phyloP scores from a whole-genome alignment of 2,329 filamentous ascomycete species.

The Rutstroemia sydowiana region DNA sequence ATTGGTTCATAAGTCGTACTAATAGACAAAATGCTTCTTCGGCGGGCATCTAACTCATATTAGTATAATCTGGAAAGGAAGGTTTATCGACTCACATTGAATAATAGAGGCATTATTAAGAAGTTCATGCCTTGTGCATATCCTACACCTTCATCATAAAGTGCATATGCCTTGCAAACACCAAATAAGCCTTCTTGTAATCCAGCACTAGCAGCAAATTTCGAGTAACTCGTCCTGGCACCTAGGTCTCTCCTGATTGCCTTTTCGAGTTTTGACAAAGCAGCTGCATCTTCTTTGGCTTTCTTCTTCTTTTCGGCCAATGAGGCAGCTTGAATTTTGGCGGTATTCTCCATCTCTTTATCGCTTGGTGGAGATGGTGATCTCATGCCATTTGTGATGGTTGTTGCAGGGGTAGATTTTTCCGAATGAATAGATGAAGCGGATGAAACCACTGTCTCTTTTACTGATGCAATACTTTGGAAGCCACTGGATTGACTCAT shows the following conservation, averaged over 20 bases:
- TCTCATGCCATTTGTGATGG: constrained; percentile 45
- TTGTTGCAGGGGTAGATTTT: constrained; percentile 54
- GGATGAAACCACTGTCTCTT: constrained; percentile 64
- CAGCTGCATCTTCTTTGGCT: constrained; percentile 67
- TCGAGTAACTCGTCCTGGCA: constrained; percentile 89
- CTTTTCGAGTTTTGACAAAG: constrained; percentile 81
- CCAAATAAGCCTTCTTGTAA: constrained; percentile 92
- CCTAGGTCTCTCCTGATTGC: constrained; percentile 85
- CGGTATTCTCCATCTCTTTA: constrained; percentile 53
- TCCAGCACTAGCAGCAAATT: constrained; percentile 84
- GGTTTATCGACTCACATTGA: constrained; percentile 59
- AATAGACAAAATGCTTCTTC: constrained; percentile 93
- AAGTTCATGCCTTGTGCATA: constrained; percentile 99
- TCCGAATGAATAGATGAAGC: constrained; percentile 81
- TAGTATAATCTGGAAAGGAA: constrained; percentile 13
- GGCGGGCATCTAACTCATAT: constrained; percentile 69
- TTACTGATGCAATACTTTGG: constrained; percentile 42
- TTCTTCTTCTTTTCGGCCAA: constrained; percentile 68
- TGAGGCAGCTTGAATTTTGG: constrained; percentile 57
- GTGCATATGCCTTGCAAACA: constrained; percentile 92
- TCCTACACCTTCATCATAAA: constrained; percentile 89
- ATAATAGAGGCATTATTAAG: constrained; percentile 88
- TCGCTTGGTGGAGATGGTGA: constrained; percentile 53
- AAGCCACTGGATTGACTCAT: constrained; percentile 33
- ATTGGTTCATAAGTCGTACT: constrained; percentile 93